Percentiles rank a stretch among this genome's conserved stretches.
These are phyloP conservation scores for Fusarium luffae DNA, from an alignment of 2,329 filamentous ascomycete species.

Conservation along the genomic window DNA sequence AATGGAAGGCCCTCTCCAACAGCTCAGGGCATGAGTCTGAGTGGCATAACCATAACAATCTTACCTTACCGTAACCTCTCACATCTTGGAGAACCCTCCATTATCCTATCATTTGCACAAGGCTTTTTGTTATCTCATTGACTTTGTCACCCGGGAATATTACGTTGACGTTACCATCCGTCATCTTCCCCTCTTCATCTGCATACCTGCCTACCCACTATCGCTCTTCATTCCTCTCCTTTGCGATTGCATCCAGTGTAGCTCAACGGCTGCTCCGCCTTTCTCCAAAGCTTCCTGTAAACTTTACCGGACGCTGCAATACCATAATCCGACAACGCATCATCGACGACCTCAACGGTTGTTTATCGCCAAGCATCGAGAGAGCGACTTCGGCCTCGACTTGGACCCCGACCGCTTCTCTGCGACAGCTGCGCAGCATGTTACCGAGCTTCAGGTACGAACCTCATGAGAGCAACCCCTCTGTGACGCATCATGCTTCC, in stretches of 20 bases:
- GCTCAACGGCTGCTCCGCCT: slow-evolving; percentile 34
- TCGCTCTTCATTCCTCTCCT: slow-evolving; percentile 12
- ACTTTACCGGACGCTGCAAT: slow-evolving; percentile 23
- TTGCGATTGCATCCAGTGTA: slow-evolving; percentile 29
- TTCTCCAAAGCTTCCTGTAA: slow-evolving; percentile 27
- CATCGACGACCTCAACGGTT: not conserved
- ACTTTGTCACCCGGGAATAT: slow-evolving; percentile 8
- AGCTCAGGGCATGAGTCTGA: slow-evolving; percentile 10
- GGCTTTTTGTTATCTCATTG: not conserved
- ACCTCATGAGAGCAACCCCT: not conserved
- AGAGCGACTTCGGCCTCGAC: slow-evolving; percentile 8
- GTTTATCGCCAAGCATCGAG: slow-evolving; percentile 5
- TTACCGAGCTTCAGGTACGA: slow-evolving; percentile 43
- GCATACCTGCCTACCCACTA: slow-evolving; percentile 1
- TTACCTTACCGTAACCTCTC: slow-evolving; percentile 9
- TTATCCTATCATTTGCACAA: slow-evolving; percentile 7
- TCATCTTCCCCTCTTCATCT: slow-evolving; percentile 3
- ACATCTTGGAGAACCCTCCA: slow-evolving; percentile 15
- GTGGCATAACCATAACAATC: slow-evolving; percentile 37
- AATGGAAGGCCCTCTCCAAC: slow-evolving; percentile 24
- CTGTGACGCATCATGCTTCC: slow-evolving; percentile 1
- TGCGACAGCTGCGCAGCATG: slow-evolving; percentile 43
- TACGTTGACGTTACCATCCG: slow-evolving; percentile 4
- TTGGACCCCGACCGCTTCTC: slow-evolving; percentile 16
- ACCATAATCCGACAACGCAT: not conserved